Conservation (phyloP, 1,284 basidiomycete genomes). For the Fomitopsis schrenkii region DNA sequence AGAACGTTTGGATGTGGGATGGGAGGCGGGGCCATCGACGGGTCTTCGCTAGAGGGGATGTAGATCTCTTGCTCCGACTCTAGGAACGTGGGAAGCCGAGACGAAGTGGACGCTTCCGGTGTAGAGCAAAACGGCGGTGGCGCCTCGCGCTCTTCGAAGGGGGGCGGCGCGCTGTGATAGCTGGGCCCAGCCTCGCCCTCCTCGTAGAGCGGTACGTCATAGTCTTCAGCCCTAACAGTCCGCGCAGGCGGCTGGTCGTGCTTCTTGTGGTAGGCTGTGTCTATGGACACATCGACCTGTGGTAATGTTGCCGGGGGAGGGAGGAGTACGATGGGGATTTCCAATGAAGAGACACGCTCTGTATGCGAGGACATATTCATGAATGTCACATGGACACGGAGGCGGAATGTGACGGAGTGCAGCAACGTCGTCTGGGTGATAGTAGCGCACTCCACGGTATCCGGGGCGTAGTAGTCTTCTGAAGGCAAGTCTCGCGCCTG, state of each 20-base stretch:
- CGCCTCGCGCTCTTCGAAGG: constrained; percentile 77
- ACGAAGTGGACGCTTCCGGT: constrained; percentile 51
- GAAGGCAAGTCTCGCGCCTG: constrained; percentile 33
- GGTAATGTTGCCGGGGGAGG: constrained; percentile 72
- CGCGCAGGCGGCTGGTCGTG: constrained; percentile 72
- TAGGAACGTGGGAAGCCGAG: constrained; percentile 67
- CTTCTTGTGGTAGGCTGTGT: constrained; percentile 77
- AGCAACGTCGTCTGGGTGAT: constrained; percentile 74
- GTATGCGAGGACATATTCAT: constrained; percentile 62
- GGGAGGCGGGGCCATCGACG: constrained; percentile 27
- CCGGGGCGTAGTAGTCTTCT: constrained; percentile 41
- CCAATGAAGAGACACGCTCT: constrained; percentile 55
- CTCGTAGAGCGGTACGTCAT: constrained; percentile 63
- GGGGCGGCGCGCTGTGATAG: constrained; percentile 63
- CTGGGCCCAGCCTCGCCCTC: constrained; percentile 72
- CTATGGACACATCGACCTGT: constrained; percentile 64
- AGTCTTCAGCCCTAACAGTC: constrained; percentile 65
- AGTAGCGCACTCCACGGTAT: constrained; percentile 59
- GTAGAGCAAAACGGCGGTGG: constrained; percentile 70
- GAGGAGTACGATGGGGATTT: constrained; percentile 65
- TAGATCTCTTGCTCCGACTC: constrained; percentile 69
- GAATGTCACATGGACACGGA: constrained; percentile 66
- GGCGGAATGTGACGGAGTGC: constrained; percentile 64
- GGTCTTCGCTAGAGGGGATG: constrained; percentile 46
- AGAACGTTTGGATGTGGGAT: constrained; percentile 28